These are phyloP conservation scores for Centaurea solstitialis DNA, from an alignment of 129 eudicot genomes.

Conservation along the genomic window DNA sequence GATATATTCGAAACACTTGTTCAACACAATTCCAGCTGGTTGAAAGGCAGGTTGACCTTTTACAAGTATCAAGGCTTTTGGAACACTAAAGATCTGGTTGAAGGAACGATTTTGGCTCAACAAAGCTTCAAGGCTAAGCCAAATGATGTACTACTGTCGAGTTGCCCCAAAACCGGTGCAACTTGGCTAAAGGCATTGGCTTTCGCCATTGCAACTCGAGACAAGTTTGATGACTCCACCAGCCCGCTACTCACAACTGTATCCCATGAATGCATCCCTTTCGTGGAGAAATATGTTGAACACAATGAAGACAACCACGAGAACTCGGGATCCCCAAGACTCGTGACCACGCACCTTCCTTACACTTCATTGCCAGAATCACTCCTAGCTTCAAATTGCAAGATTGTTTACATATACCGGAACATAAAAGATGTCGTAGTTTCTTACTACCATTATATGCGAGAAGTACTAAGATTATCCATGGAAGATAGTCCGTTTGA, in stretches of 20 bases:
- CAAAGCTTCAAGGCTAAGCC: constrained; percentile 17
- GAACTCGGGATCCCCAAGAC: background rate
- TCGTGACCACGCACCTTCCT: background rate
- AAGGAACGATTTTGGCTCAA: background rate
- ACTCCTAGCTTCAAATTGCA: background rate
- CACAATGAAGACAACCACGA: background rate
- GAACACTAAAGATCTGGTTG: background rate
- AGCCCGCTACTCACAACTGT: constrained; percentile 1
- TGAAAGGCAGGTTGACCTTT: background rate
- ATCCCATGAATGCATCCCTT: background rate
- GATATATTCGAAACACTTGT: background rate
- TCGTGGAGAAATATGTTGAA: background rate
- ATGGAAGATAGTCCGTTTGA: background rate
- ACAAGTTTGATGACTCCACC: background rate
- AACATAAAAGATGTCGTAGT: constrained; percentile 26
- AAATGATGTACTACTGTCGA: background rate
- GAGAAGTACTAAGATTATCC: background rate
- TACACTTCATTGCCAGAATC: background rate
- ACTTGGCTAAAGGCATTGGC: constrained; percentile 31
- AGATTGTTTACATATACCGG: constrained; percentile 28
- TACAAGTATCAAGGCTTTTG: constrained; percentile 9
- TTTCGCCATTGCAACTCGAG: constrained; percentile 2
- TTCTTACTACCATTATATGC: background rate
- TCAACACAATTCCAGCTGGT: background rate
- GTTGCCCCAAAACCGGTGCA: constrained; percentile 25